Evolutionary conservation across 106 monocot species (phyloP).

Genomic region (Phalaenopsis aphrodite): DNA sequence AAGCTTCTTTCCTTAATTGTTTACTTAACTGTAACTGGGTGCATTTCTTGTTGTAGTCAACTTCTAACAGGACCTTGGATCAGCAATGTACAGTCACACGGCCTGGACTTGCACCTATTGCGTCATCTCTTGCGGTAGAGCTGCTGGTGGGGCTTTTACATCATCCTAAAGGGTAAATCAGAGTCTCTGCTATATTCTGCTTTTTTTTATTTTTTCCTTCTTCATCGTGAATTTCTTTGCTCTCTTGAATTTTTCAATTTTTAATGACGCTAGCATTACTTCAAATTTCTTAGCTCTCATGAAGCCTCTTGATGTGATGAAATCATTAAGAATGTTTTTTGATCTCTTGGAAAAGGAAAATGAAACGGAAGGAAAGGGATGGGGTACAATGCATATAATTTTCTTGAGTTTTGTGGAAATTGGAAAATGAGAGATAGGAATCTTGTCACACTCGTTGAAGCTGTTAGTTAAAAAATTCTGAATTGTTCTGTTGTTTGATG

Average conservation of each 20-base stretch:
- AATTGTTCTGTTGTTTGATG: background rate
- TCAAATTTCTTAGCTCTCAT: background rate
- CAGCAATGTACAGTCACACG: slow-evolving; percentile 98
- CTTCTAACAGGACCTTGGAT: slow-evolving; percentile 89
- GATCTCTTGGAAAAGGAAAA: background rate
- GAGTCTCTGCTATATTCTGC: background rate
- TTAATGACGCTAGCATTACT: background rate
- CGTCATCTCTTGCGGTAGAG: slow-evolving; percentile 84
- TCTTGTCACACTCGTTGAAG: background rate
- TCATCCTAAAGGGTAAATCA: slow-evolving; percentile 72
- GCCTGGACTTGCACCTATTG: slow-evolving; percentile 85
- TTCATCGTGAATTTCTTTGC: background rate
- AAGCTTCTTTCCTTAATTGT: background rate
- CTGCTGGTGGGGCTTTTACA: slow-evolving; percentile 77
- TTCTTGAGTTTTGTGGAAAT: background rate
- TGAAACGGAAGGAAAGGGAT: background rate
- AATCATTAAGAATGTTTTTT: background rate
- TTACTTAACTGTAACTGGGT: background rate
- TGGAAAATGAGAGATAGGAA: background rate
- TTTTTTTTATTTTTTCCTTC: background rate
- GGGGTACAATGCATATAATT: background rate
- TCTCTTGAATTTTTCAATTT: background rate
- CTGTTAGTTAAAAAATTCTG: background rate
- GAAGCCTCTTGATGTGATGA: background rate
- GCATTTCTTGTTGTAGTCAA: slow-evolving; percentile 50